phyloP scores from a whole-genome alignment of 768 basidiomycete species.

The Termitomyces sp. region DNA sequence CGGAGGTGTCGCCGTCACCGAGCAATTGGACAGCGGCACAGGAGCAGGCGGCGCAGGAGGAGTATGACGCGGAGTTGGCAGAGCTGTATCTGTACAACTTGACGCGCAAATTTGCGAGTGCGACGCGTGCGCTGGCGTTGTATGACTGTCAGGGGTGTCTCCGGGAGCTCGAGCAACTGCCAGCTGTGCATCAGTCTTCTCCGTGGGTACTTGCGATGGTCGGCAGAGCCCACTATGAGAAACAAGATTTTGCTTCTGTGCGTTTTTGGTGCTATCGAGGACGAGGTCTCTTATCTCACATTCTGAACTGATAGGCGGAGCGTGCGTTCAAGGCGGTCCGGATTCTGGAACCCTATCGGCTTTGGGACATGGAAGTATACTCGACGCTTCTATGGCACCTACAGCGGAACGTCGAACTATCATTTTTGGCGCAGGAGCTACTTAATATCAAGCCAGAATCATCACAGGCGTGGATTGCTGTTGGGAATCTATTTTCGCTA shows the following conservation, averaged over 20 bases:
- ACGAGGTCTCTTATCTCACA: slow-evolving; percentile 20
- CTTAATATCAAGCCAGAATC: slow-evolving; percentile 79
- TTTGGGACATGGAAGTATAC: slow-evolving; percentile 94
- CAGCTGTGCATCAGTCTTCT: slow-evolving; percentile 66
- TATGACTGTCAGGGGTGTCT: slow-evolving; percentile 77
- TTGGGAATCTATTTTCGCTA: slow-evolving; percentile 93
- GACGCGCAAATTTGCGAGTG: slow-evolving; percentile 76
- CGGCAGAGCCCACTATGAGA: slow-evolving; percentile 87
- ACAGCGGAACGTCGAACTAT: slow-evolving; percentile 76
- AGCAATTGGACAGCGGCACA: slow-evolving; percentile 60
- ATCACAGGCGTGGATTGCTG: slow-evolving; percentile 91
- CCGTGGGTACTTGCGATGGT: slow-evolving; percentile 78
- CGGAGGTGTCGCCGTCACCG: slow-evolving; percentile 61
- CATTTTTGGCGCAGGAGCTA: slow-evolving; percentile 90
- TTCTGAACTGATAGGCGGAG: slow-evolving; percentile 58
- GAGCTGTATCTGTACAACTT: slow-evolving; percentile 82
- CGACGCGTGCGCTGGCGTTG: slow-evolving; percentile 65
- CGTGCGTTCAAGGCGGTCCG: slow-evolving; percentile 82
- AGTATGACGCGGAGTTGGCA: slow-evolving; percentile 66
- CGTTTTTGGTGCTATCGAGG: slow-evolving; percentile 27
- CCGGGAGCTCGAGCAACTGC: slow-evolving; percentile 71
- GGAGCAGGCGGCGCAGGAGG: slow-evolving; percentile 67
- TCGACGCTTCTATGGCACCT: slow-evolving; percentile 97
- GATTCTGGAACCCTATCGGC: slow-evolving; percentile 81
- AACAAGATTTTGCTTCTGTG: slow-evolving; percentile 84